Percentiles rank a stretch among this genome's conserved stretches.
Conservation (phyloP, 768 basidiomycete species). For the Naganishia vaughanmartiniae region DNA sequence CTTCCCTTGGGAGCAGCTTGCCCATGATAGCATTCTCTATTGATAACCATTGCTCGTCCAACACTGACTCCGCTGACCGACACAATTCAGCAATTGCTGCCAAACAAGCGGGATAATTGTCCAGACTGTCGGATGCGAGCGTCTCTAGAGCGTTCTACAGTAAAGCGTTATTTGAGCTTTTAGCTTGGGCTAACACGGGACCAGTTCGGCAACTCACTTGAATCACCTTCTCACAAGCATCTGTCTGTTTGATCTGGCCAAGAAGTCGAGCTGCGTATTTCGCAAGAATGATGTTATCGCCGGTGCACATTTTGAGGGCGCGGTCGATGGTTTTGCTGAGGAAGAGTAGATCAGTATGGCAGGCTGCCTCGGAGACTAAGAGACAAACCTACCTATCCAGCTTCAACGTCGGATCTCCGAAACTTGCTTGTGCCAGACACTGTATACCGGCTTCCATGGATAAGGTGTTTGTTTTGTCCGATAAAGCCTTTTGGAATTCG, state of each 20-base stretch:
- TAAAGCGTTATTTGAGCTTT: neutral
- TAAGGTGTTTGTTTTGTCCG: constrained; percentile 57
- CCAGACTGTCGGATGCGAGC: constrained; percentile 47
- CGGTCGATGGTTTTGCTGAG: constrained; percentile 67
- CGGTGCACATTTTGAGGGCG: constrained; percentile 61
- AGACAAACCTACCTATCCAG: constrained; percentile 4
- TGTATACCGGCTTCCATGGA: constrained; percentile 72
- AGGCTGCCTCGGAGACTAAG: neutral
- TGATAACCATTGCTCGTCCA: constrained; percentile 57
- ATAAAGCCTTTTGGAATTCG: constrained; percentile 71
- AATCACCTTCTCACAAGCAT: constrained; percentile 60
- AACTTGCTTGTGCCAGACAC: constrained; percentile 65
- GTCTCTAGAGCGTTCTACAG: neutral
- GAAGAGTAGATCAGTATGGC: constrained; percentile 6
- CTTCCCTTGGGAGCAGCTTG: constrained; percentile 54
- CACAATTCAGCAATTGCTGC: constrained; percentile 74
- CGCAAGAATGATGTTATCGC: constrained; percentile 65
- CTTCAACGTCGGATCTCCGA: constrained; percentile 5
- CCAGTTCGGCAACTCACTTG: constrained; percentile 57
- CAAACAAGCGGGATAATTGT: constrained; percentile 64
- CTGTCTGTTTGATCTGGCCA: constrained; percentile 60
- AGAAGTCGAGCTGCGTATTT: constrained; percentile 82
- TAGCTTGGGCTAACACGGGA: neutral
- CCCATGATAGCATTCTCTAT: constrained; percentile 37
- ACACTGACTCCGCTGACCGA: constrained; percentile 64